These are phyloP conservation scores for Trifolium fragiferum DNA, from an alignment of 306 rosid genomes.

Conservation along the genomic window DNA sequence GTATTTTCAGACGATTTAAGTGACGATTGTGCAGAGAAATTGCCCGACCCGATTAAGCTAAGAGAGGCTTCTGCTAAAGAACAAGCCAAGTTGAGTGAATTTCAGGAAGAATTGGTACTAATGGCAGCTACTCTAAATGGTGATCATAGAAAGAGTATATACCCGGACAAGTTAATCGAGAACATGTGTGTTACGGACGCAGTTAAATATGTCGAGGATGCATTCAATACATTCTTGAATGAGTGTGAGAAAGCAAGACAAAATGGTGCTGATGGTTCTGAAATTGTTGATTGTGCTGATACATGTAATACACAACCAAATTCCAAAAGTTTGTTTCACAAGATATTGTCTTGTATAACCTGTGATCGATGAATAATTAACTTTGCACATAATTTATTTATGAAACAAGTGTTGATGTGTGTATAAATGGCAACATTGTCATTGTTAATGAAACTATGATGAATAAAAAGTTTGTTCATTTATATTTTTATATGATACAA, in stretches of 20 bases:
- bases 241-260: conserved; percentile 66
- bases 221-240: conserved; percentile 51
- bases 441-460: neutral
- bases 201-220: conserved; percentile 51
- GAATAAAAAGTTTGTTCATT: conserved; percentile 7
- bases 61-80: conserved; percentile 54
- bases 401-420: neutral
- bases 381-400: neutral
- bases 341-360: conserved; percentile 58
- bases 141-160: conserved; percentile 53
- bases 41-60: conserved; percentile 54
- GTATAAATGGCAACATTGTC: neutral
- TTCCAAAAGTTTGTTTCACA: conserved; percentile 45
- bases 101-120: conserved; percentile 69
- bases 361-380: conserved; percentile 43
- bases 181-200: conserved; percentile 57
- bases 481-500: neutral
- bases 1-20: neutral
- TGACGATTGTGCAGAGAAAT: conserved; percentile 45
- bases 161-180: conserved; percentile 61
- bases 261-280: conserved; percentile 56
- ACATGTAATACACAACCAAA: neutral
- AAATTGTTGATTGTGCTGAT: conserved; percentile 51
- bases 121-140: conserved; percentile 72
- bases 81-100: conserved; percentile 50